Evolutionary conservation across 1,284 basidiomycete genomes (phyloP), one percentile per base, ranked within the genome.

Genomic region (Ceratobasidium sp.): DNA sequence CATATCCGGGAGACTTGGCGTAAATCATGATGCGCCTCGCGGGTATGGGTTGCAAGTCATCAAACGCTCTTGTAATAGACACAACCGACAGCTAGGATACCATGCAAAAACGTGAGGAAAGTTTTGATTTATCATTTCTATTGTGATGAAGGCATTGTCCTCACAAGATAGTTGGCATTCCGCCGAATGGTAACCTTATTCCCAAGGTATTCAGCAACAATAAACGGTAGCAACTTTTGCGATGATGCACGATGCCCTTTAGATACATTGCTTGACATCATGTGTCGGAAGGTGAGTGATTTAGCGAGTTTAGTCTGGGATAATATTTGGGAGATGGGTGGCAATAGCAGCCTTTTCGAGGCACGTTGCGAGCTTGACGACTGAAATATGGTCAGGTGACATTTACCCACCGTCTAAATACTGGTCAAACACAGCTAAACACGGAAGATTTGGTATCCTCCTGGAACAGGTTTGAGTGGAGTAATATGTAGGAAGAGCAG

Each of bases 161-260:
- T 60, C 58, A 60, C 58, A 12, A 26, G 10, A 20, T 69, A 69
- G 49, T 53, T 46, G 6, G 49, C n/a, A 20, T 53, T 69, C 9
- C 67, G 67, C 2, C 44, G 44, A n/a, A 69, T 53, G 20, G 67
- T 53, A 23, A 28, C 44, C 46, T 51, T 69, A 15, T 33, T 44
- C 20, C 42, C 67, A 26, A 53, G 28, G 49, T 12, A 69, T 23
- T 53, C 20, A 13, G 67, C 67, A 23, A 53, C 67, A 20, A 69
- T 46, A 33, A 69, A 69, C 2, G 67, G 67, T 18, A 69, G 46
- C n/a, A 15, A 10, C 23, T 60, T 60, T 23, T 12, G 9, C 3
- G 58, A 26, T 49, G 46, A 10, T 12, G 28, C 33, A 60, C 18
- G 10, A 26, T 60, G n/a, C n/a, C 58, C 23, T 28, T 26, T 26